Conservation (phyloP, 192 early-diverging fungal species). For the Backusella psychrophila region DNA sequence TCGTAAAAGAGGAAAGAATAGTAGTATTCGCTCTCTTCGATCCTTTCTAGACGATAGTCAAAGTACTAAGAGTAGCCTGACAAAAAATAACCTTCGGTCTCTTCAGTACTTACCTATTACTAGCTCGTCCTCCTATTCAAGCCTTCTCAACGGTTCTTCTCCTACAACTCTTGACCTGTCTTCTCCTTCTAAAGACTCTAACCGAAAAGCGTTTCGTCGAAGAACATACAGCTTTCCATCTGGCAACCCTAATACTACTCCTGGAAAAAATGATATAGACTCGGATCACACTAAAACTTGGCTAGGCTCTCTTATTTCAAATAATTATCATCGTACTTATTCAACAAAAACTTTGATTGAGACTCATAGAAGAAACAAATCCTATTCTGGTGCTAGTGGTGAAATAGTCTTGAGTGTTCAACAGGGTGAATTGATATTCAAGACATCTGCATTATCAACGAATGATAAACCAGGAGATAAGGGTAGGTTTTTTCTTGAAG, state of each 20-base stretch:
- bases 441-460: conserved; percentile 20
- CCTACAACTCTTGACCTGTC: not conserved
- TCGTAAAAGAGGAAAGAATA: not conserved
- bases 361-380: not conserved
- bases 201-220: conserved; percentile 4
- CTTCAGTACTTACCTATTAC: conserved; percentile 1
- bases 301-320: conserved; percentile 33
- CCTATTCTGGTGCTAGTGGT: conserved; percentile 8
- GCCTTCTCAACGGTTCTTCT: not conserved
- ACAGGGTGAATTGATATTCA: conserved; percentile 36
- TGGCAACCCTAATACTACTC: not conserved
- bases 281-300: conserved; percentile 18
- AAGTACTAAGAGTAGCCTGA: not conserved
- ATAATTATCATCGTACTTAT: not conserved
- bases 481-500: not conserved
- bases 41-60: conserved; percentile 15
- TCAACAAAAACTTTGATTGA: conserved; percentile 11
- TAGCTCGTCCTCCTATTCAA: not conserved
- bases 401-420: conserved; percentile 31
- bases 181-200: not conserved
- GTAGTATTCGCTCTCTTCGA: conserved; percentile 8
- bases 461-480: not conserved
- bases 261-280: not conserved
- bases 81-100: not conserved
- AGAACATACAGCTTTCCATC: conserved; percentile 37